Percentiles rank a stretch among this genome's conserved stretches.
Conservation (phyloP, 2,329 filamentous ascomycete species). For the Pseudogymnoascus sp. region DNA sequence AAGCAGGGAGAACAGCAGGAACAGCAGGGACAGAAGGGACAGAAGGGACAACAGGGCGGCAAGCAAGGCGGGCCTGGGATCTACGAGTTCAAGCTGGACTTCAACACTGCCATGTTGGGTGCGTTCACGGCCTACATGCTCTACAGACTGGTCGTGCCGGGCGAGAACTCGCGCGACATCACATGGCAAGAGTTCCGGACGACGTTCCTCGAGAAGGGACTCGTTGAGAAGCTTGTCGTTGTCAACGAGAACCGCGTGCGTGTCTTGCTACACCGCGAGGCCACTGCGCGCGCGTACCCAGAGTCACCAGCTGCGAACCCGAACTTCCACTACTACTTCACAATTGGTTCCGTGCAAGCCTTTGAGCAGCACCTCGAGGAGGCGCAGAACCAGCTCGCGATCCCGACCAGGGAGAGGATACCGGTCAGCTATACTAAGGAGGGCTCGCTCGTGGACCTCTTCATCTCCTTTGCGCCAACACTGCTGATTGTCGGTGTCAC, state of each 20-base stretch:
- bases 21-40: constrained; percentile 13
- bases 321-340: constrained; percentile 83
- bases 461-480: constrained; percentile 77
- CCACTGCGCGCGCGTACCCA: constrained; percentile 62
- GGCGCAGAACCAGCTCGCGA: constrained; percentile 78
- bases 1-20: constrained; percentile 25
- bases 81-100: constrained; percentile 24
- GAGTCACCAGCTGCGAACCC: constrained; percentile 57
- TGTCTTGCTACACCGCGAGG: constrained; percentile 71
- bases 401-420: constrained; percentile 81
- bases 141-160: constrained; percentile 57
- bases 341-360: constrained; percentile 85
- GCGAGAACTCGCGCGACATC: constrained; percentile 66
- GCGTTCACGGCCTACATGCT: constrained; percentile 54
- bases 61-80: constrained; percentile 26
- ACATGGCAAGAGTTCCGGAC: constrained; percentile 96
- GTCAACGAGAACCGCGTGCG: constrained; percentile 70
- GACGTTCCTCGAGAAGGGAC: constrained; percentile 89
- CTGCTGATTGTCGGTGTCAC: constrained; percentile 77
- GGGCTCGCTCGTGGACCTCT: constrained; percentile 59
- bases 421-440: constrained; percentile 82
- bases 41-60: constrained; percentile 15
- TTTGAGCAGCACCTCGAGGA: constrained; percentile 86
- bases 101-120: constrained; percentile 33
- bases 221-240: constrained; percentile 85